Percentiles rank a stretch among this genome's conserved stretches.
phyloP scores from a whole-genome alignment of 768 basidiomycete species.

The Galerina marginata region DNA sequence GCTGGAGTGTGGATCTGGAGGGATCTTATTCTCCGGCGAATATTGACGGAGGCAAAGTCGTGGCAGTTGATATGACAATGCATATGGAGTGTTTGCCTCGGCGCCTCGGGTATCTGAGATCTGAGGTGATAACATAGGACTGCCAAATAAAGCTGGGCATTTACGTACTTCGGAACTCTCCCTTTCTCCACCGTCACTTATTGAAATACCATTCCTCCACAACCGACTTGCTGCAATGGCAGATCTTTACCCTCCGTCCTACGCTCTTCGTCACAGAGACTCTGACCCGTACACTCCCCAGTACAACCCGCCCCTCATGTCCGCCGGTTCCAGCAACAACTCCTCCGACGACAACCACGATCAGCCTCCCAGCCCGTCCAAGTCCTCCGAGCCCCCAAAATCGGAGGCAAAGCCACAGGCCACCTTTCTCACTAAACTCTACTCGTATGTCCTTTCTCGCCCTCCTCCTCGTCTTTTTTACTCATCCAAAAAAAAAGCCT shows the following conservation, averaged over 20 bases:
- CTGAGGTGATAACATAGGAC: conserved; percentile 26
- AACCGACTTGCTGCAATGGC: conserved; percentile 49
- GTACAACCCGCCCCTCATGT: conserved; percentile 42
- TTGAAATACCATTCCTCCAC: conserved; percentile 29
- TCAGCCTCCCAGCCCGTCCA: conserved; percentile 50
- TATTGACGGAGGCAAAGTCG: conserved; percentile 28
- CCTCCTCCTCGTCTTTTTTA: conserved; percentile 14
- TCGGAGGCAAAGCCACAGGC: conserved; percentile 84
- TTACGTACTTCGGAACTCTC: conserved; percentile 53
- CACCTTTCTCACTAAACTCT: conserved; percentile 96
- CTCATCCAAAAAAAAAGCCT: conserved; percentile 52
- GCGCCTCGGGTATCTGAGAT: conserved; percentile 48
- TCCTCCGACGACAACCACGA: conserved; percentile 39
- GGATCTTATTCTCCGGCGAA: conserved; percentile 10
- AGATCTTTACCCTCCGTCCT: conserved; percentile 59
- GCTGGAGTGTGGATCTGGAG: conserved; percentile 3
- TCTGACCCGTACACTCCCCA: conserved; percentile 34
- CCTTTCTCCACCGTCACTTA: conserved; percentile 48
- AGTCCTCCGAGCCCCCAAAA: conserved; percentile 58
- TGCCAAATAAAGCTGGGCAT: conserved; percentile 29
- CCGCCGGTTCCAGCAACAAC: conserved; percentile 28
- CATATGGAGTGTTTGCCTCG: conserved; percentile 35
- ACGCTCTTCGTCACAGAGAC: conserved; percentile 31
- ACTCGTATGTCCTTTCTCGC: conserved; percentile 69
- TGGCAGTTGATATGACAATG: conserved; percentile 31